Percentiles rank a stretch among this genome's conserved stretches.
phyloP scores from a whole-genome alignment of 805 yeast genomes.

The Cyberlindnera samutprakarnensis region DNA sequence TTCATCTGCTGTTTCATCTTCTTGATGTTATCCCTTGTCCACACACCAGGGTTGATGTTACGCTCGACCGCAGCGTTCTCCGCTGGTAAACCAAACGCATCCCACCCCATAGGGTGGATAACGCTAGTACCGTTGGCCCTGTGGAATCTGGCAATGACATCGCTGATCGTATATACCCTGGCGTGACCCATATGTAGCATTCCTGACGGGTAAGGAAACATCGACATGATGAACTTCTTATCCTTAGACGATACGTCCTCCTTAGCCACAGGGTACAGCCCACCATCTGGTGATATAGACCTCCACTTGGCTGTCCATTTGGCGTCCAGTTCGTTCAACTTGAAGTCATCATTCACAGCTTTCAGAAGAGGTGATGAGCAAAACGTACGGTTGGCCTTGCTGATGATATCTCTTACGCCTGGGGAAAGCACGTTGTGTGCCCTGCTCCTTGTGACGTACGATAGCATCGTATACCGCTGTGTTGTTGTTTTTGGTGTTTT shows the following conservation, averaged over 20 bases:
- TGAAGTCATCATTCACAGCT: not conserved
- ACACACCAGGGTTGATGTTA: constrained; percentile 63
- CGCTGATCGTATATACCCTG: constrained; percentile 87
- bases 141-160: constrained; percentile 71
- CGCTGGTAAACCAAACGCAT: constrained; percentile 97
- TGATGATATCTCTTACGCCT: too few relatives aligned
- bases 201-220: constrained; percentile 98
- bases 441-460: not conserved
- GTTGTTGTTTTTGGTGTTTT: too few relatives aligned
- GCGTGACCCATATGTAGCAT: constrained; percentile 89
- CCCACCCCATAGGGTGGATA: constrained; percentile 98
- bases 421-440: too few relatives aligned
- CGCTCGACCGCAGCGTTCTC: constrained; percentile 96
- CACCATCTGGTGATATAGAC: constrained; percentile 24
- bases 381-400: not conserved
- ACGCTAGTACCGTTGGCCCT: constrained; percentile 72
- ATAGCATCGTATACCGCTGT: not conserved
- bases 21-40: constrained; percentile 78
- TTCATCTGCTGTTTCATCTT: constrained; percentile 83
- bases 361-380: not conserved
- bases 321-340: constrained; percentile 27
- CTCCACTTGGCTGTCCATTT: constrained; percentile 50
- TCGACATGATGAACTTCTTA: constrained; percentile 61
- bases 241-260: constrained; percentile 12
- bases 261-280: constrained; percentile 30